phyloP scores from a whole-genome alignment of 2,329 filamentous ascomycete genomes.

The Pyrenophora tritici-repentis region DNA sequence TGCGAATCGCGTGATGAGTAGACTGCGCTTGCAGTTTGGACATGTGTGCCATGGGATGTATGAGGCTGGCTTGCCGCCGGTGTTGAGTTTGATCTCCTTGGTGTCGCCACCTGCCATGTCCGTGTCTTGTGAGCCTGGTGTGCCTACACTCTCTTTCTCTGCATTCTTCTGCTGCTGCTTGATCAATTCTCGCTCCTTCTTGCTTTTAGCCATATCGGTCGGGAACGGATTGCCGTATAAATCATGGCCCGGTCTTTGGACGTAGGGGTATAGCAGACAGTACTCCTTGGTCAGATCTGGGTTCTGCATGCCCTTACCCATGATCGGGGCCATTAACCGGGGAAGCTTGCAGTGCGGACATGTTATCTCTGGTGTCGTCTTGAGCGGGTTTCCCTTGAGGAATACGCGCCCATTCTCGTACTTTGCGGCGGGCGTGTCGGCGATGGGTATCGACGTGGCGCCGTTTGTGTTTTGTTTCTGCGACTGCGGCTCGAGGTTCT shows the following conservation, averaged over 20 bases:
- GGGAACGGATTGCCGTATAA: conserved; percentile 85
- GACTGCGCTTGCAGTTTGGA: conserved; percentile 64
- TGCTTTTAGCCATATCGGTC: conserved; percentile 73
- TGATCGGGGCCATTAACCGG: conserved; percentile 72
- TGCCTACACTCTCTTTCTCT: conserved; percentile 52
- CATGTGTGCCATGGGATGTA: conserved; percentile 62
- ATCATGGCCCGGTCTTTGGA: conserved; percentile 75
- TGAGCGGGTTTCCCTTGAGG: conserved; percentile 73
- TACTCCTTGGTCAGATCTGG: conserved; percentile 65
- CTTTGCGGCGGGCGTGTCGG: conserved; percentile 67
- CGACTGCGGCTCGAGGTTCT: conserved; percentile 42
- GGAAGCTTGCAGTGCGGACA: conserved; percentile 78
- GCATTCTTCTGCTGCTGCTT: conserved; percentile 50
- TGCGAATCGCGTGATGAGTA: conserved; percentile 65
- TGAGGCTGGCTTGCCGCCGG: conserved; percentile 51
- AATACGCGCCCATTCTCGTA: conserved; percentile 72
- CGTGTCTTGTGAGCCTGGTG: conserved; percentile 52
- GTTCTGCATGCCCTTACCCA: conserved; percentile 70
- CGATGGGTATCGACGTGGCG: conserved; percentile 56
- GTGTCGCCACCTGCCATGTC: conserved; percentile 43
- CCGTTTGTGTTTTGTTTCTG: conserved; percentile 43
- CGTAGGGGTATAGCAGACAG: conserved; percentile 79
- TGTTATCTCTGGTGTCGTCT: conserved; percentile 71
- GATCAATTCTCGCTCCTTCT: conserved; percentile 68
- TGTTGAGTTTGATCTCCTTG: conserved; percentile 55